Conservation (phyloP, 2,329 filamentous ascomycete species). For the Ramichloridium luteum region DNA sequence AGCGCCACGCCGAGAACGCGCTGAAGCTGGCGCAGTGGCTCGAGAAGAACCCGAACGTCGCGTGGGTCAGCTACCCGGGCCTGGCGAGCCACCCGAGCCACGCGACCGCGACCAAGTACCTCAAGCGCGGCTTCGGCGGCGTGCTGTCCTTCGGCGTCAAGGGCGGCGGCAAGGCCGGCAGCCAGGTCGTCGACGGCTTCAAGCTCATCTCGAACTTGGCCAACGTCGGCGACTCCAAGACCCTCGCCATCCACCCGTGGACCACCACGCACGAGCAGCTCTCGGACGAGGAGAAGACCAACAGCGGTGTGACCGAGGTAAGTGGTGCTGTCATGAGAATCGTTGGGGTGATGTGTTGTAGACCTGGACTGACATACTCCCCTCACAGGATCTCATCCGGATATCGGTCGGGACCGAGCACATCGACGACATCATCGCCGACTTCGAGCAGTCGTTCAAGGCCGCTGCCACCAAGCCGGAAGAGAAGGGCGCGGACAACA, state of each 20-base stretch:
- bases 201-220: slow-evolving; percentile 92
- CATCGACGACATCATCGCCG: slow-evolving; percentile 91
- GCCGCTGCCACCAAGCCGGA: slow-evolving; percentile 36
- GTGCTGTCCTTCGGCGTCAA: slow-evolving; percentile 91
- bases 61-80: slow-evolving; percentile 90
- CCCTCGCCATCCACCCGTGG: slow-evolving; percentile 89
- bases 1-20: slow-evolving; percentile 78
- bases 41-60: slow-evolving; percentile 68
- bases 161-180: slow-evolving; percentile 71
- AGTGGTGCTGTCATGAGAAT: slow-evolving; percentile 1
- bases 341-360: neutral
- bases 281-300: slow-evolving; percentile 63
- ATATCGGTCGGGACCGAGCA: slow-evolving; percentile 94
- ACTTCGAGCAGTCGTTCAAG: slow-evolving; percentile 85
- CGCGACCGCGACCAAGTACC: slow-evolving; percentile 71
- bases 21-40: slow-evolving; percentile 70
- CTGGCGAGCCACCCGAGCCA: slow-evolving; percentile 72
- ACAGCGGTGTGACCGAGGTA: slow-evolving; percentile 59
- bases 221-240: slow-evolving; percentile 94
- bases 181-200: slow-evolving; percentile 83
- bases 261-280: slow-evolving; percentile 91
- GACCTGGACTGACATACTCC: slow-evolving; percentile 9
- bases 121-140: slow-evolving; percentile 73
- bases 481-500: slow-evolving; percentile 17
- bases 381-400: slow-evolving; percentile 67